Base-by-base conservation (phyloP, 257 asterid genomes). In the Mentha longifolia region DNA sequence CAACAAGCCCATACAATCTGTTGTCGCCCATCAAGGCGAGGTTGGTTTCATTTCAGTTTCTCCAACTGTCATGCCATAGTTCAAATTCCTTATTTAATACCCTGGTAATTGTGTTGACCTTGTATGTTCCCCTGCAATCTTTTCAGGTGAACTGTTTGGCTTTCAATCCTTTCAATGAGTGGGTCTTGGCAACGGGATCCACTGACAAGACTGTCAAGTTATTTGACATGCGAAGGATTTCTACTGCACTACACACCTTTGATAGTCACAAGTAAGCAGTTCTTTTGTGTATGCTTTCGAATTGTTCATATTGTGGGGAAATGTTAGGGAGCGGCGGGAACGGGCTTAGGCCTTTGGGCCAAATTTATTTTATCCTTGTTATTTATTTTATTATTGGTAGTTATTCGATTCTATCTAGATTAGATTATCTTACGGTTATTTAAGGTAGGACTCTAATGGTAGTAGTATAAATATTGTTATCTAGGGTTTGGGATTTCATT, bases 111-210 rank as follows among this genome's bases (percentile, higher is more conserved):
- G 42, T 58, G 31, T 33, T 59, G 3, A 59, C 15, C 3, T 25
- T 31, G 22, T 31, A 33, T 5, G 14, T 15, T 31, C 7, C 2
- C 1, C 14, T 30, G 46, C 14, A 15, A 11, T 15, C 3, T 58
- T 30, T 30, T 5, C 30, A 59, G 25, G 65, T 59, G 4, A 59
- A 59, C 14, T 59, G 65, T 33, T 33, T 59, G 65, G 65, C 65
- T 15, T 59, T 59, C 46, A 59, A 59, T 80, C 98, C 97, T 31
- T 86, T 89, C 78, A 93, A 91, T 42, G 97, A 93, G 78, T 93
- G 97, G 98, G 87, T 93, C 73, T 80, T 93, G 17, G 97, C 98
- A 56, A 93, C 96, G 0, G 98, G 98, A 6, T 93, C 98, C 42
- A 89, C 97, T 0, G 97, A 93, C 76, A 93, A 87, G 45, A 59